Percentiles rank a stretch among this genome's conserved stretches.
phyloP scores from a whole-genome alignment of 345 rosid species.

The Clausena lansium region DNA sequence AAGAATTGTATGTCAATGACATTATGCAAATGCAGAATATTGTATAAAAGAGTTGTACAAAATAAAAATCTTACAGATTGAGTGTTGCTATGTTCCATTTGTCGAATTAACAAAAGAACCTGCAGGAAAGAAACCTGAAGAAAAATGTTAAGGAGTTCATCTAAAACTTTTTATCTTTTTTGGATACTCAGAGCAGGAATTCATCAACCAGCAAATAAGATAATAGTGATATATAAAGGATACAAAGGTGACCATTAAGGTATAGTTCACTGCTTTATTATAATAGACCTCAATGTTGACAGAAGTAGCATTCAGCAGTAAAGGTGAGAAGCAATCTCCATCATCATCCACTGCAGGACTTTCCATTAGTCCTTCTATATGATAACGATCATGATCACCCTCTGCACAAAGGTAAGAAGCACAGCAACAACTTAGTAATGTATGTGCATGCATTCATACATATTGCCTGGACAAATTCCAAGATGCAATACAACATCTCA shows the following conservation, averaged over 20 bases:
- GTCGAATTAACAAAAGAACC: slow-evolving; percentile 89
- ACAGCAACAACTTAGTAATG: background rate
- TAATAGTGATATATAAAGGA: slow-evolving; percentile 44
- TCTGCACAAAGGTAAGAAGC: slow-evolving; percentile 41
- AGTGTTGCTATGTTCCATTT: slow-evolving; percentile 98
- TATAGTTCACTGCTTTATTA: slow-evolving; percentile 97
- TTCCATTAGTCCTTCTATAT: slow-evolving; percentile 89
- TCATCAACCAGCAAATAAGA: background rate
- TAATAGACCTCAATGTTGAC: slow-evolving; percentile 92
- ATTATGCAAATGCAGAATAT: slow-evolving; percentile 12
- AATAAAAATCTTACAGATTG: slow-evolving; percentile 66
- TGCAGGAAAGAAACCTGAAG: slow-evolving; percentile 88
- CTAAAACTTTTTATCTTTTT: slow-evolving; percentile 3
- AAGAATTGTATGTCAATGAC: background rate
- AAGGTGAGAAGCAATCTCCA: slow-evolving; percentile 84
- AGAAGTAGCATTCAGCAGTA: slow-evolving; percentile 84
- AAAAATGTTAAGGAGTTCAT: slow-evolving; percentile 55
- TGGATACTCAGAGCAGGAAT: background rate
- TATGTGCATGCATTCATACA: background rate
- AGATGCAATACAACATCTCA: background rate
- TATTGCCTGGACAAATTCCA: background rate
- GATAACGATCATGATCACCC: slow-evolving; percentile 69
- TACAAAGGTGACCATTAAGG: slow-evolving; percentile 99
- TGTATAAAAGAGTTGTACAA: background rate
- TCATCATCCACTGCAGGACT: slow-evolving; percentile 94